Evolutionary conservation across 2,329 filamentous ascomycete genomes (phyloP).

Genomic region (Massarina eburnea): DNA sequence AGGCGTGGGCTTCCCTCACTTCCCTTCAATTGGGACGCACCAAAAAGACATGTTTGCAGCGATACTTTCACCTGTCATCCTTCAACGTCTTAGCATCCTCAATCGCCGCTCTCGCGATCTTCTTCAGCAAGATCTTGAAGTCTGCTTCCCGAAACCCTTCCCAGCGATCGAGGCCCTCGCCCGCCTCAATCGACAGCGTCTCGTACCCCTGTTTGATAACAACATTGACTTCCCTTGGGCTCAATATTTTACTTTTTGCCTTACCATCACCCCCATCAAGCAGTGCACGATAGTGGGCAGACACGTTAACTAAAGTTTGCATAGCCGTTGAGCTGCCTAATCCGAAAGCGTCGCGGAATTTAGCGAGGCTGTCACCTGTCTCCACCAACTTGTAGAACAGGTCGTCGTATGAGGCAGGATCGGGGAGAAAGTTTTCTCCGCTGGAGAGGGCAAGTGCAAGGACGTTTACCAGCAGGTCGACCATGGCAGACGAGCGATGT

Average conservation of each 20-base stretch:
- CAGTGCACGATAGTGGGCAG: slow-evolving; percentile 82
- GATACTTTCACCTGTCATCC: slow-evolving; percentile 20
- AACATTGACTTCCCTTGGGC: slow-evolving; percentile 78
- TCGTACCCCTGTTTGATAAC: slow-evolving; percentile 98
- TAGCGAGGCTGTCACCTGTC: slow-evolving; percentile 76
- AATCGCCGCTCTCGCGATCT: slow-evolving; percentile 78
- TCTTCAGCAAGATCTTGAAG: slow-evolving; percentile 81
- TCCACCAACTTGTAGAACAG: slow-evolving; percentile 98
- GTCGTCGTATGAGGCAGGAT: slow-evolving; percentile 86
- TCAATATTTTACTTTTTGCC: slow-evolving; percentile 66
- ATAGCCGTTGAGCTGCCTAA: slow-evolving; percentile 61
- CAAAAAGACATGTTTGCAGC: no score
- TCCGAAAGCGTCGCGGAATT: slow-evolving; percentile 78
- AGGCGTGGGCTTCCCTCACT: no score
- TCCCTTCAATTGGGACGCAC: no score
- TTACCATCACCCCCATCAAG: slow-evolving; percentile 62
- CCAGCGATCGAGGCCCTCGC: slow-evolving; percentile 84
- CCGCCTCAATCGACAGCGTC: slow-evolving; percentile 86
- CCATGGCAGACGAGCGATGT: slow-evolving; percentile 69
- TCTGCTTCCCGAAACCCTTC: slow-evolving; percentile 85
- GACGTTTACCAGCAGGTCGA: slow-evolving; percentile 78
- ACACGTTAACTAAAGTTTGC: slow-evolving; percentile 79
- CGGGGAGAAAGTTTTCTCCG: slow-evolving; percentile 88
- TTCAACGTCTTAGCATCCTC: slow-evolving; percentile 62
- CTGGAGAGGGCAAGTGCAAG: slow-evolving; percentile 80